These are phyloP conservation scores for Botrytis fabae DNA, from an alignment of 2,329 filamentous ascomycete genomes.

Conservation along the genomic window DNA sequence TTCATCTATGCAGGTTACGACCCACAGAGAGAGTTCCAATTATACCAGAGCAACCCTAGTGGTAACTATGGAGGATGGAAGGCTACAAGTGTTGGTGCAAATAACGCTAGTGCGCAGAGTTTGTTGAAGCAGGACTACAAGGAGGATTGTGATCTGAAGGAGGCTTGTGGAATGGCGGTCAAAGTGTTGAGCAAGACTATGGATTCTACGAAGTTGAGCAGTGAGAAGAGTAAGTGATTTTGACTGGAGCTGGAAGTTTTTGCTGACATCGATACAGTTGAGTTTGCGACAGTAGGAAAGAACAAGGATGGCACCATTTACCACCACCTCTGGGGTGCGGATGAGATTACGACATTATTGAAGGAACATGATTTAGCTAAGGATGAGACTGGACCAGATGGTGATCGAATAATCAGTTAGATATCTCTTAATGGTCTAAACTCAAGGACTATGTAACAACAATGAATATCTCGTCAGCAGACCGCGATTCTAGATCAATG, in stretches of 20 bases:
- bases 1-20: conserved; percentile 99
- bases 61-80: conserved; percentile 99
- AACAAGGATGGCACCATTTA: conserved; percentile 96
- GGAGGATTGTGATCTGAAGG: conserved; percentile 93
- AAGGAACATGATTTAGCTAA: conserved; percentile 96
- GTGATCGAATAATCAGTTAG: conserved; percentile 39
- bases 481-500: neutral
- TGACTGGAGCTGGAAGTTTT: neutral
- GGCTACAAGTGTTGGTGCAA: conserved; percentile 94
- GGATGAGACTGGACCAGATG: conserved; percentile 54
- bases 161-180: conserved; percentile 95
- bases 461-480: conserved; percentile 27
- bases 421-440: conserved; percentile 24
- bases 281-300: conserved; percentile 96
- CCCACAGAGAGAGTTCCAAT: conserved; percentile 92
- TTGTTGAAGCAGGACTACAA: conserved; percentile 99
- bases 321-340: conserved; percentile 94
- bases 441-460: conserved; percentile 36
- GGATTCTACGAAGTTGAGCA: conserved; percentile 98
- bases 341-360: conserved; percentile 91
- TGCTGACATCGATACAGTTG: conserved; percentile 59
- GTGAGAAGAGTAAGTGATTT: conserved; percentile 84
- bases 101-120: conserved; percentile 96
- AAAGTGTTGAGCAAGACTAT: conserved; percentile 99
- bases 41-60: conserved; percentile 98